These are phyloP conservation scores for Vaucheria bursata DNA, from an alignment of 352 stramenopile species.

Conservation along the genomic window DNA sequence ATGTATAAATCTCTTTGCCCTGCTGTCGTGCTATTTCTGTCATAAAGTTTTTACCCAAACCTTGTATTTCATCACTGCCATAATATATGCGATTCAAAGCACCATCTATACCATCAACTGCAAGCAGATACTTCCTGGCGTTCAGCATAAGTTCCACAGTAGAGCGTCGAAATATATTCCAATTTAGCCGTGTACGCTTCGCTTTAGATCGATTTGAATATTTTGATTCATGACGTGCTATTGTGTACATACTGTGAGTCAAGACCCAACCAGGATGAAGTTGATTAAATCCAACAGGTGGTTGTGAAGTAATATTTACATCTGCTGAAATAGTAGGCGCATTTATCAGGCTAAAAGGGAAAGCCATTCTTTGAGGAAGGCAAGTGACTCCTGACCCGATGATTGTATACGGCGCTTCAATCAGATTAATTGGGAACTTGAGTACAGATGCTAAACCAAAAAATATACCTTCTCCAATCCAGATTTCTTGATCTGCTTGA, in stretches of 20 bases:
- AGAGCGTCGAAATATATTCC: slow-evolving; percentile 27
- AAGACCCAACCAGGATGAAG: slow-evolving; percentile 72
- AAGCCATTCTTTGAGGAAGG: slow-evolving; percentile 67
- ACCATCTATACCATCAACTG: neutral
- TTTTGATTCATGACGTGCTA: slow-evolving; percentile 43
- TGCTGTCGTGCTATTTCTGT: slow-evolving; percentile 19
- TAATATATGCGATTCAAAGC: slow-evolving; percentile 23
- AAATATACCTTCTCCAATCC: slow-evolving; percentile 80
- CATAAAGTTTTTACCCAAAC: slow-evolving; percentile 47
- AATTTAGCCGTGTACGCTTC: slow-evolving; percentile 24
- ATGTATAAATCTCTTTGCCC: slow-evolving; percentile 30
- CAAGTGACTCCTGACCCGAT: slow-evolving; percentile 76
- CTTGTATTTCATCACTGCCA: slow-evolving; percentile 19
- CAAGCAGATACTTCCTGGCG: slow-evolving; percentile 18
- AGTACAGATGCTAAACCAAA: slow-evolving; percentile 77
- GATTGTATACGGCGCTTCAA: slow-evolving; percentile 74
- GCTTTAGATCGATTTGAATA: slow-evolving; percentile 26
- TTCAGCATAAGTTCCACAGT: slow-evolving; percentile 28
- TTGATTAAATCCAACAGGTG: slow-evolving; percentile 48
- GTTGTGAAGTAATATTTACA: slow-evolving; percentile 50
- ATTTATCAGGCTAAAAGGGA: slow-evolving; percentile 65
- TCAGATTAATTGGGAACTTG: slow-evolving; percentile 84
- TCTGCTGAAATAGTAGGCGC: slow-evolving; percentile 68
- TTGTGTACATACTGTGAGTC: slow-evolving; percentile 67
- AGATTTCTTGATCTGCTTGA: slow-evolving; percentile 65